Evolutionary conservation across 2,329 filamentous ascomycete genomes (phyloP), one percentile per base, ranked within the genome.

Genomic region (Aspergillus spinulosporus): DNA sequence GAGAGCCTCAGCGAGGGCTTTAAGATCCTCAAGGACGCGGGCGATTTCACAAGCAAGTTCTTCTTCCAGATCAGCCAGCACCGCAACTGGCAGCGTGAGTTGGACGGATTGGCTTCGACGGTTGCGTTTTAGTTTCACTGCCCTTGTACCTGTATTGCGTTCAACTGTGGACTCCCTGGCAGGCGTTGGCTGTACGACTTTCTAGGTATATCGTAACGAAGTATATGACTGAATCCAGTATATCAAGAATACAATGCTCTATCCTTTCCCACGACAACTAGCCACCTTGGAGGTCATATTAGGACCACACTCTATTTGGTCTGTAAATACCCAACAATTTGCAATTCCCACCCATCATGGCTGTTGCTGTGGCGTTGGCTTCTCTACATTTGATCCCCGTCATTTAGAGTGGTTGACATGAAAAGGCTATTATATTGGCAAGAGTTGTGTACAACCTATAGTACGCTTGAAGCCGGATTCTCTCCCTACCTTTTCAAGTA

Each of bases 81-180:
- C 66, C 82, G 86, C 62, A 89, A 88, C 70, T 94, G 85, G 77
- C 78, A 86, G 51, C 78, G 90, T n/a, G 90, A 94, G 78, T 57
- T 88, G 68, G 85, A 89, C 64, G 90, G 90, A 0, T 71, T 92
- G 64, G 82, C 75, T 3, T 82, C 86, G 80, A 82, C 92, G 56
- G 88, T 89, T 2, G 92, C 87, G 2, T 48, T 47, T 34, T 47
- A 47, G 31, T 9, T n/a, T 8, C 9, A 8, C 4, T 34, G 11
- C 9, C 9, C 4, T 37, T 8, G 7, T 12, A 12, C 4, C 34
- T 11, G 9, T 11, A 11, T 37, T 37, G 8, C 21, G 5, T 14
- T 21, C 5, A 21, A 21, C 39, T 5, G 6, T 42, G n/a, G 21
- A 42, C 21, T 37, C 34, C 34, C 34, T 4, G 34, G 9, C n/a